Conservation (phyloP, 805 yeast genomes). For the Zygosaccharomyces lentus region DNA sequence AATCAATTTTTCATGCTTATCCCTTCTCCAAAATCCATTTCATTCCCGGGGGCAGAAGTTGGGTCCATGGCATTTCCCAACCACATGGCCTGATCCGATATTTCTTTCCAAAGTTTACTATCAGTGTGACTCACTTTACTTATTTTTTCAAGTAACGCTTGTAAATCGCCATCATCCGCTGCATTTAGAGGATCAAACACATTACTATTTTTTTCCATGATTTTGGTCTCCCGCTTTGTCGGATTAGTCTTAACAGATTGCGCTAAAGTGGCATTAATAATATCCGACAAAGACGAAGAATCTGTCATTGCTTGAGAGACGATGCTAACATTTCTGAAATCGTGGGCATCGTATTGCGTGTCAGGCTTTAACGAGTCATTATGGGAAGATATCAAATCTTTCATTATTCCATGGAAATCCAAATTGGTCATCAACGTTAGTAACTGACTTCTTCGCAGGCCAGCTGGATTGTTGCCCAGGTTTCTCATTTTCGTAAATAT, state of each 20-base stretch:
- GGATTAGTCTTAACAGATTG: slow-evolving; percentile 17
- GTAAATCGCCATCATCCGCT: slow-evolving; percentile 37
- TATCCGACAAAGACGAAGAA: slow-evolving; percentile 18
- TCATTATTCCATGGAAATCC: slow-evolving; percentile 66
- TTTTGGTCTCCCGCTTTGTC: slow-evolving; percentile 17
- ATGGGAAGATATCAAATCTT: slow-evolving; percentile 51
- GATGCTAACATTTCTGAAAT: slow-evolving; percentile 17
- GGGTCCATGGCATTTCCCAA: slow-evolving; percentile 42
- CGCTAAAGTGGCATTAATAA: slow-evolving; percentile 20
- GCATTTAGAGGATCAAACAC: slow-evolving; percentile 32
- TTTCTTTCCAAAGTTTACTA: slow-evolving; percentile 67
- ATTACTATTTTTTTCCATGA: slow-evolving; percentile 28
- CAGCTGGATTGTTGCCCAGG: slow-evolving; percentile 77
- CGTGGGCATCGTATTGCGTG: slow-evolving; percentile 19
- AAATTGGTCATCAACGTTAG: slow-evolving; percentile 59
- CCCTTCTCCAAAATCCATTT: slow-evolving; percentile 22
- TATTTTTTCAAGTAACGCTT: slow-evolving; percentile 31
- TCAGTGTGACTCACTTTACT: slow-evolving; percentile 40
- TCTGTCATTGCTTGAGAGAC: slow-evolving; percentile 20
- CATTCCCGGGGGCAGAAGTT: slow-evolving; percentile 25
- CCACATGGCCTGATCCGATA: slow-evolving; percentile 76
- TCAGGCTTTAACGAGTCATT: slow-evolving; percentile 39
- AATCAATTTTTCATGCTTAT: slow-evolving; percentile 5
- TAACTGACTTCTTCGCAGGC: slow-evolving; percentile 65
- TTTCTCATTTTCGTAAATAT: slow-evolving; percentile 73